Conservation (phyloP, 768 basidiomycete species). For the Boletus patriciae region DNA sequence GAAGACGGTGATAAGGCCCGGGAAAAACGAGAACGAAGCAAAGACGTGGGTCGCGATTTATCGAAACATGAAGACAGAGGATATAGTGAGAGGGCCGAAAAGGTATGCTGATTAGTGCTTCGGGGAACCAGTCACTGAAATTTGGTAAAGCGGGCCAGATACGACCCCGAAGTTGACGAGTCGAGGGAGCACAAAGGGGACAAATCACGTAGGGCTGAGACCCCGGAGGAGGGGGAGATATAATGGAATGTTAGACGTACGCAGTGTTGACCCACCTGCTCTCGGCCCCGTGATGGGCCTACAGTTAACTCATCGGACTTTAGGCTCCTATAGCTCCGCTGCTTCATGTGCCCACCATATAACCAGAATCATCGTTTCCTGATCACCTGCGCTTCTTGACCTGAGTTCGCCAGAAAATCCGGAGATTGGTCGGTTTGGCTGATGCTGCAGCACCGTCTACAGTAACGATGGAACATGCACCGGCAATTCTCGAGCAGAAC, state of each 20-base stretch:
- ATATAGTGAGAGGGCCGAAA: conserved; percentile 61
- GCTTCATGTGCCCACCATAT: neutral
- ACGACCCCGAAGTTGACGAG: conserved; percentile 48
- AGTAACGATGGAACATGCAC: no score
- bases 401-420: no score
- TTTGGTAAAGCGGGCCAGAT: conserved; percentile 49
- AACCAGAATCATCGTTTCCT: conserved; percentile 5
- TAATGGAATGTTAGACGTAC: conserved; percentile 35
- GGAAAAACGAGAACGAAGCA: conserved; percentile 52
- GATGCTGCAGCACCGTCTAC: no score
- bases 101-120: conserved; percentile 44
- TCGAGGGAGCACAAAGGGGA: conserved; percentile 43
- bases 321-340: neutral
- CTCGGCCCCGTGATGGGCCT: neutral
- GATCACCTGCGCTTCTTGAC: no score
- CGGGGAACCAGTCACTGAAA: conserved; percentile 9
- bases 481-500: no score
- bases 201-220: conserved; percentile 57
- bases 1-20: conserved; percentile 33
- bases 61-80: conserved; percentile 45
- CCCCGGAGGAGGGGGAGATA: conserved; percentile 88
- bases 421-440: no score
- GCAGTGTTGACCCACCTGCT: neutral
- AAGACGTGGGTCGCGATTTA: conserved; percentile 35
- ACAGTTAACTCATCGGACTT: conserved; percentile 2